Percentiles rank a stretch among this genome's conserved stretches.
Conservation (phyloP, 1,284 basidiomycete species). For the Phaffia rhodozyma region DNA sequence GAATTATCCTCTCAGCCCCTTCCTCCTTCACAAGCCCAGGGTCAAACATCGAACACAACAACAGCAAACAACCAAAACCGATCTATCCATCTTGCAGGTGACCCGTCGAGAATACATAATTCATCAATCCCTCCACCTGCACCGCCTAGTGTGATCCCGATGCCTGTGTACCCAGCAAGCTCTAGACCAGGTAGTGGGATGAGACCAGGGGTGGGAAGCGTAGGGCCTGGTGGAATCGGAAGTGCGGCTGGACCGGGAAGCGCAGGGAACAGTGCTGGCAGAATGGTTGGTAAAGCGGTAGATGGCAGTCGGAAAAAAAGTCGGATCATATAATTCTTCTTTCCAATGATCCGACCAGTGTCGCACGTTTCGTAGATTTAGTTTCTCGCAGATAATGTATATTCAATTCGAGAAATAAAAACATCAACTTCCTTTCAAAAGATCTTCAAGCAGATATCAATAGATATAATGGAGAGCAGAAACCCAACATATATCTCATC, state of each 20-base stretch:
- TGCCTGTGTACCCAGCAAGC: background rate
- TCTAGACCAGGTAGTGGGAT: background rate
- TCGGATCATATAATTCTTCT: background rate
- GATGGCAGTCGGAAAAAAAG: conserved; percentile 12
- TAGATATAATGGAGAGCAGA: too few species aligned
- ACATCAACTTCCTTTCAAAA: too few species aligned
- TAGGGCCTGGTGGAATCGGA: background rate
- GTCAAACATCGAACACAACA: background rate
- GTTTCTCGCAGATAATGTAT: too few species aligned
- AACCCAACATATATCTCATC: too few species aligned
- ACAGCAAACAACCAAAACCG: background rate
- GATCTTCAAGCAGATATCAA: too few species aligned
- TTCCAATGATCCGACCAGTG: too few species aligned
- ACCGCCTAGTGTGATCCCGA: background rate
- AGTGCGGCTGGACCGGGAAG: background rate
- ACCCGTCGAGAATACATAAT: conserved; percentile 2
- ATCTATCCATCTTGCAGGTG: background rate
- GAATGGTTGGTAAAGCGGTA: conserved; percentile 9
- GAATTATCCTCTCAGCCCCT: conserved; percentile 20
- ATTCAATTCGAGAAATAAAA: too few species aligned
- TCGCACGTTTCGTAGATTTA: too few species aligned
- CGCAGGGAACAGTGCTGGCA: background rate
- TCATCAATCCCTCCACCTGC: background rate
- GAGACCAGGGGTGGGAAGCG: too few species aligned
- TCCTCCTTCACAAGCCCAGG: background rate